Percentiles rank a stretch among this genome's conserved stretches.
Conservation (phyloP, 192 early-diverging fungal species). For the Coemansia sp. region DNA sequence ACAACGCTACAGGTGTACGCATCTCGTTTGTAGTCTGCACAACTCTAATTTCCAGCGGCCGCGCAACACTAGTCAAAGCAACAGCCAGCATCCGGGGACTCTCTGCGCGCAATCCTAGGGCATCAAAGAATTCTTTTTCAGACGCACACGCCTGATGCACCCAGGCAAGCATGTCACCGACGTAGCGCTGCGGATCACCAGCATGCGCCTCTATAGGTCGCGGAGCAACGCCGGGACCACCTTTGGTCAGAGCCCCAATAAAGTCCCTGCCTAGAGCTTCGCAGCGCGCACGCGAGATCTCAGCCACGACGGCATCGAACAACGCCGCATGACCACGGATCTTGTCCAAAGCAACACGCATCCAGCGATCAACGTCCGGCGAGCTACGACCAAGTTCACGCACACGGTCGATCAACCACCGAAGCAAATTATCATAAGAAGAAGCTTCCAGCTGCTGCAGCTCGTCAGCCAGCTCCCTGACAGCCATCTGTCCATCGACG, state of each 20-base stretch:
- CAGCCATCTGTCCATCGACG: constrained; percentile 16
- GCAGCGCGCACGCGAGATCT: constrained; percentile 18
- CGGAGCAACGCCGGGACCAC: constrained; percentile 33
- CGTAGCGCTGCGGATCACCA: constrained; percentile 86
- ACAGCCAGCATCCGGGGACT: constrained; percentile 14
- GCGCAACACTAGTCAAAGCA: constrained; percentile 26
- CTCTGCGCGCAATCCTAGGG: constrained; percentile 7
- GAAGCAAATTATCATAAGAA: constrained; percentile 22
- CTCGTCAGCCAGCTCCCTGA: constrained; percentile 19
- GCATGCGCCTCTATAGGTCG: constrained; percentile 92
- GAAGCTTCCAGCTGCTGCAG: constrained; percentile 26
- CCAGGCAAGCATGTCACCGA: constrained; percentile 97
- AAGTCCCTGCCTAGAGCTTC: constrained; percentile 37
- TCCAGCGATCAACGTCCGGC: constrained; percentile 19
- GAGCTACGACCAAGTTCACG: constrained; percentile 23
- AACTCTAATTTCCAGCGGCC: constrained; percentile 45
- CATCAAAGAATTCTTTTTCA: constrained; percentile 85
- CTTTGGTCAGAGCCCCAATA: constrained; percentile 24
- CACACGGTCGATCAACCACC: constrained; percentile 32
- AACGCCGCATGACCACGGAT: constrained; percentile 24
- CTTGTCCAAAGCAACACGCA: constrained; percentile 27
- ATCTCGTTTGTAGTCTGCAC: constrained; percentile 26
- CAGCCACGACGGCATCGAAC: constrained; percentile 20
- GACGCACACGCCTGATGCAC: constrained; percentile 87
- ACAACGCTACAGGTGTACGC: constrained; percentile 14